These are phyloP conservation scores for Aspergillus luchuensis DNA, from an alignment of 2,329 filamentous ascomycete species.

Conservation along the genomic window DNA sequence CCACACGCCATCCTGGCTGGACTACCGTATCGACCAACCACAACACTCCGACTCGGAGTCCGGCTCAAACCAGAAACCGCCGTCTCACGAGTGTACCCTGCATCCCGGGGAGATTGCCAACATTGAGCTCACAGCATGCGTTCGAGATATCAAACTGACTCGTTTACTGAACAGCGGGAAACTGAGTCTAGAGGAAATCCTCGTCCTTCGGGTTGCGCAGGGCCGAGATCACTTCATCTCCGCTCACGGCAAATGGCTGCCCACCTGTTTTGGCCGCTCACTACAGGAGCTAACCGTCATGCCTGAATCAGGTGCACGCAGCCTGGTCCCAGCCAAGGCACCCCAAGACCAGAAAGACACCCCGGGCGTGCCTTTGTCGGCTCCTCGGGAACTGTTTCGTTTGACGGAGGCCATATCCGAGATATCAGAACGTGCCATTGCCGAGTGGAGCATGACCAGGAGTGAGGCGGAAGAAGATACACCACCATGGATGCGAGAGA, in stretches of 20 bases:
- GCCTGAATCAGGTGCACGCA: conserved; percentile 75
- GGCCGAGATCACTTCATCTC: conserved; percentile 93
- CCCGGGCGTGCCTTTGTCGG: conserved; percentile 65
- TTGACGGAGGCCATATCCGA: conserved; percentile 78
- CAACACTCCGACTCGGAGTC: conserved; percentile 39
- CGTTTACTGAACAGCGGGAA: conserved; percentile 70
- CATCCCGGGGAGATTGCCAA: conserved; percentile 82
- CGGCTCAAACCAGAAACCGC: conserved; percentile 27
- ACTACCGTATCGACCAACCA: conserved; percentile 63
- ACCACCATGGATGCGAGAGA: conserved; percentile 55
- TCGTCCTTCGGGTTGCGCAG: conserved; percentile 79
- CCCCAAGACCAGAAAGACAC: conserved; percentile 35
- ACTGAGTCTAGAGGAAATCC: conserved; percentile 73
- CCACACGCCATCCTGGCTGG: conserved; percentile 68
- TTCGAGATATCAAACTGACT: conserved; percentile 66
- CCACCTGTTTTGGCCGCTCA: conserved; percentile 79
- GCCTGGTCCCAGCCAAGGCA: conserved; percentile 49
- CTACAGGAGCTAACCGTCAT: conserved; percentile 87
- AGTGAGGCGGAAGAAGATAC: conserved; percentile 36
- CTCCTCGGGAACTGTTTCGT: conserved; percentile 84
- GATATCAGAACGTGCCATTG: conserved; percentile 59
- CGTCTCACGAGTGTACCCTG: conserved; percentile 62
- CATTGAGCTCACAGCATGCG: conserved; percentile 67
- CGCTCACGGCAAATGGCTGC: conserved; percentile 74
- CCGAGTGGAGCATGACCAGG: conserved; percentile 64